A percentile compares a stretch with the other conserved stretches of the same genome.
Conservation (phyloP, 306 rosid species). For the Carpinus viminea region DNA sequence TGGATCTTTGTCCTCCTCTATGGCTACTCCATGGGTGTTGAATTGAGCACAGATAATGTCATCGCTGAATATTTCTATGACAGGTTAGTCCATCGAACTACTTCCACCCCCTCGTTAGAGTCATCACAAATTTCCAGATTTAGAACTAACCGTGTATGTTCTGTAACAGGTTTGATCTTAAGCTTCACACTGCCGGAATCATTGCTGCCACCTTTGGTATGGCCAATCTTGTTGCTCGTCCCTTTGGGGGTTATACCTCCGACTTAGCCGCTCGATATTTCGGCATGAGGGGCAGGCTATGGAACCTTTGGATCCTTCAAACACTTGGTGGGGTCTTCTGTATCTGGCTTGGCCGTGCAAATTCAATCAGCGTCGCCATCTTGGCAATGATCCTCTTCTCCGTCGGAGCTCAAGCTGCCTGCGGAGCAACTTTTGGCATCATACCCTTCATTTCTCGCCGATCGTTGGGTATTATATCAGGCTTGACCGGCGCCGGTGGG, state of each 20-base stretch:
- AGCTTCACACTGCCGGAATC: slow-evolving; percentile 84
- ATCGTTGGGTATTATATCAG: slow-evolving; percentile 74
- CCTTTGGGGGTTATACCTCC: slow-evolving; percentile 77
- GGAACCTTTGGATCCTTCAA: slow-evolving; percentile 83
- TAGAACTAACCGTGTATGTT: background rate
- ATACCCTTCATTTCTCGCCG: slow-evolving; percentile 83
- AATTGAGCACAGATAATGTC: slow-evolving; percentile 80
- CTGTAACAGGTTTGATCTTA: slow-evolving; percentile 48
- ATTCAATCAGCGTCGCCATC: slow-evolving; percentile 59
- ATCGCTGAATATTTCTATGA: slow-evolving; percentile 87
- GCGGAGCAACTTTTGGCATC: slow-evolving; percentile 86
- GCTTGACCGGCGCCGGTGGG: slow-evolving; percentile 83
- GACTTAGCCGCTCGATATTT: slow-evolving; percentile 56
- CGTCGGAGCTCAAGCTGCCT: slow-evolving; percentile 87
- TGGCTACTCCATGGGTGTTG: slow-evolving; percentile 96
- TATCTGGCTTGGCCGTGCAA: slow-evolving; percentile 81
- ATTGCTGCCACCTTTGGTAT: slow-evolving; percentile 88
- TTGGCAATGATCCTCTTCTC: slow-evolving; percentile 84
- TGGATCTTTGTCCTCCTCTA: slow-evolving; percentile 85
- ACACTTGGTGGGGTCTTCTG: slow-evolving; percentile 80
- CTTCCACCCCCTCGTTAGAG: background rate
- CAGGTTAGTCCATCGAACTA: slow-evolving; percentile 38
- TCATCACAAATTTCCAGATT: background rate
- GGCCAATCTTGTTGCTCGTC: slow-evolving; percentile 85
- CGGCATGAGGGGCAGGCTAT: slow-evolving; percentile 87